These are phyloP conservation scores for Tetraselmis striata DNA, from an alignment of 139 green algal genomes.

Conservation along the genomic window DNA sequence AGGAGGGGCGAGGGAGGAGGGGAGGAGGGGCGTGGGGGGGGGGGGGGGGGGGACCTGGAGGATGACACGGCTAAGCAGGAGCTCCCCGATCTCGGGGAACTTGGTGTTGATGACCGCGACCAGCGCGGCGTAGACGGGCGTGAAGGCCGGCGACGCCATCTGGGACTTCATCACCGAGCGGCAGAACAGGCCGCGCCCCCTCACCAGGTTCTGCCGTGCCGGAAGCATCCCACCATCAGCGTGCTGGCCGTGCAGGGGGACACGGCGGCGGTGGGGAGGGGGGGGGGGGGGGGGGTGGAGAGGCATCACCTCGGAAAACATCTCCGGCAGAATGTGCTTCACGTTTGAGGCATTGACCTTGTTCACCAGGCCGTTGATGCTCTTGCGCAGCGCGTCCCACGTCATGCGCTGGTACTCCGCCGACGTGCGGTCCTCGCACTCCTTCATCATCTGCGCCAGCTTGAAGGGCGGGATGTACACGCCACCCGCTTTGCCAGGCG, in stretches of 20 bases:
- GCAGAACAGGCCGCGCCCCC: conserved; percentile 85
- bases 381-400: conserved; percentile 87
- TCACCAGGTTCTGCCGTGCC: conserved; percentile 88
- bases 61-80: conserved; percentile 62
- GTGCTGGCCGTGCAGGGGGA: too few relatives aligned
- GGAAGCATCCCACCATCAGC: too few relatives aligned
- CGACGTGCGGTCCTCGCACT: conserved; percentile 49
- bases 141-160: conserved; percentile 83
- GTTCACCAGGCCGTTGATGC: conserved; percentile 97
- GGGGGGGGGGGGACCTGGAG: conserved; percentile 30
- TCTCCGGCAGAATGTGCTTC: conserved; percentile 87
- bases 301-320: conserved; percentile 84
- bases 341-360: conserved; percentile 92
- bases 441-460: conserved; percentile 88
- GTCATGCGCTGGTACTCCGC: conserved; percentile 82
- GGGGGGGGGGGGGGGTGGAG: too few relatives aligned
- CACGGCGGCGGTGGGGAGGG: too few relatives aligned
- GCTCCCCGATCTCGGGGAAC: conserved; percentile 78
- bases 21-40: too few relatives aligned
- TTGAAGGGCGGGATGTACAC: conserved; percentile 97
- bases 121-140: conserved; percentile 82
- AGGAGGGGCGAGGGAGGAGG: too few relatives aligned
- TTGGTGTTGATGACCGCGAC: conserved; percentile 96
- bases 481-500: conserved; percentile 66
- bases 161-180: conserved; percentile 87